A percentile compares a stretch with the other conserved stretches of the same genome.
These are phyloP conservation scores for Mallotus japonicus DNA, from an alignment of 441 rosid species.

Conservation along the genomic window DNA sequence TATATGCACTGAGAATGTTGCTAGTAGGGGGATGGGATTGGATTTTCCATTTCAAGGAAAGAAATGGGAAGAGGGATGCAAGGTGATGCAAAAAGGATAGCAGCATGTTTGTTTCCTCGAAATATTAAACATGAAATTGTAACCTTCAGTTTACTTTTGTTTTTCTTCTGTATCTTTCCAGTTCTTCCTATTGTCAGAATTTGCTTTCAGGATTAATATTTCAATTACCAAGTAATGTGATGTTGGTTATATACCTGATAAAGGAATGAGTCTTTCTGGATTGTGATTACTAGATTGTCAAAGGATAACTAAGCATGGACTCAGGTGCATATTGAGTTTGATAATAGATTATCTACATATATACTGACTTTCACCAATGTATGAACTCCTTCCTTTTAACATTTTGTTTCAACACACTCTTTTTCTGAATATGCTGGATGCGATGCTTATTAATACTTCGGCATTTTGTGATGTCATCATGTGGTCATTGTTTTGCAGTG, in stretches of 20 bases:
- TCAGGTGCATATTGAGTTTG: not conserved
- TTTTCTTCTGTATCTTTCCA: not conserved
- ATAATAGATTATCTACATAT: not conserved
- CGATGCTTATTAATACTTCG: not conserved
- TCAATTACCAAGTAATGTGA: not conserved
- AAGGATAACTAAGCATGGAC: not conserved
- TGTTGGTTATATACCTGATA: not conserved
- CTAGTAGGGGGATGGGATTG: not conserved
- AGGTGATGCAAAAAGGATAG: not conserved
- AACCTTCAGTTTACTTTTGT: not conserved
- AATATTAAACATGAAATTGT: not conserved
- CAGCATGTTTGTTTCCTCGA: not conserved
- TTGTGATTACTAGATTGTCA: no score
- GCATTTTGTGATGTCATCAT: not conserved
- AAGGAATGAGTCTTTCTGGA: not conserved
- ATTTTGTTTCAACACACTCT: not conserved
- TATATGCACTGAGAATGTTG: not conserved
- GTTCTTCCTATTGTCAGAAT: not conserved
- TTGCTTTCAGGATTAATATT: not conserved
- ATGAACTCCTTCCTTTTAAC: no score
- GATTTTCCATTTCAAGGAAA: not conserved
- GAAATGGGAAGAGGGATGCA: not conserved
- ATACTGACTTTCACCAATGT: no score
- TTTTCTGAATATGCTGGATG: not conserved
- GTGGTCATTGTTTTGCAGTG: constrained; percentile 35